phyloP scores from a whole-genome alignment of 352 stramenopile species.

The Phytophthora macrochlamydospora region DNA sequence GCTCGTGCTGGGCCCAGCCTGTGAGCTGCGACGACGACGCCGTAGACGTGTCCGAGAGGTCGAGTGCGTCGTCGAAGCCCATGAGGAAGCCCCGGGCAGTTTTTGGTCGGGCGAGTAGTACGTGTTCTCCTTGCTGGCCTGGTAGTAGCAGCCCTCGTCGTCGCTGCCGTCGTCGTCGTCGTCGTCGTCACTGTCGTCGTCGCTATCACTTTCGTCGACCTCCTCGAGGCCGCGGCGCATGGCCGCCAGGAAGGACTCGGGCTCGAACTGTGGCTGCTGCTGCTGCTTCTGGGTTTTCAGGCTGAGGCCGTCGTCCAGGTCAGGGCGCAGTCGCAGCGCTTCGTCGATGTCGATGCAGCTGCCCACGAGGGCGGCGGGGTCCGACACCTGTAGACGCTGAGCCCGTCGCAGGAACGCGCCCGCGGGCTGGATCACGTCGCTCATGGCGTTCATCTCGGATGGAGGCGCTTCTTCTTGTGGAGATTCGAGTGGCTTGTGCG shows the following conservation, averaged over 20 bases:
- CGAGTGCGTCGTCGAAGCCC: slow-evolving; percentile 19
- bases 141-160: slow-evolving; percentile 38
- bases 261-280: slow-evolving; percentile 21
- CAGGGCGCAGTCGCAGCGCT: slow-evolving; percentile 16
- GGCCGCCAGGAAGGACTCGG: slow-evolving; percentile 34
- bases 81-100: slow-evolving; percentile 6
- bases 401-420: slow-evolving; percentile 37
- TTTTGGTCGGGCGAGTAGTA: slow-evolving; percentile 47
- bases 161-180: slow-evolving; percentile 28
- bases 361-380: slow-evolving; percentile 25
- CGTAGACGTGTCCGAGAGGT: slow-evolving; percentile 49
- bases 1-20: slow-evolving; percentile 16
- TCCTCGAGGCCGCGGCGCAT: slow-evolving; percentile 43
- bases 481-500: slow-evolving; percentile 18
- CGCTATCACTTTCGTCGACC: slow-evolving; percentile 2
- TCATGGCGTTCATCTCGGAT: slow-evolving; percentile 30
- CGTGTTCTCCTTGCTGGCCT: slow-evolving; percentile 36
- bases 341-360: slow-evolving; percentile 37
- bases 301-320: slow-evolving; percentile 13
- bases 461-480: neutral
- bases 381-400: slow-evolving; percentile 8
- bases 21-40: slow-evolving; percentile 32
- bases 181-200: slow-evolving; percentile 24
- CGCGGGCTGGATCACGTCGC: slow-evolving; percentile 33
- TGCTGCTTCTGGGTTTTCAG: neutral